These are phyloP conservation scores for Sungouiozyma ichnusensis DNA, from an alignment of 805 yeast species.

Conservation along the genomic window DNA sequence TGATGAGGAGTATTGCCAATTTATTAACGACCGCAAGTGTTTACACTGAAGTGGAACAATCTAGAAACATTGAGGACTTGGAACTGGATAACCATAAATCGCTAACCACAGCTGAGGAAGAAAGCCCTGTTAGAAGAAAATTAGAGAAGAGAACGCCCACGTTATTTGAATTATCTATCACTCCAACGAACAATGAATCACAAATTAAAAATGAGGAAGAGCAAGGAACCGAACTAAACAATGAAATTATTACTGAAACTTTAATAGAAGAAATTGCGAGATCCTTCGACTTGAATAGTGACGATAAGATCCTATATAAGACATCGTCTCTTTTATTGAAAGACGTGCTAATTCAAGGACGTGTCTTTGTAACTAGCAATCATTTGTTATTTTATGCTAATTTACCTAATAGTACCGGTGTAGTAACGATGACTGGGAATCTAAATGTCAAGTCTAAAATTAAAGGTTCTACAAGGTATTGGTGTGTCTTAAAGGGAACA, in stretches of 20 bases:
- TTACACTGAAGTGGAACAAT: constrained; percentile 31
- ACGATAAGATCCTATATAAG: constrained; percentile 49
- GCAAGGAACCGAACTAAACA: not conserved
- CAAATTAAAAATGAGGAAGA: constrained; percentile 1
- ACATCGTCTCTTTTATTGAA: constrained; percentile 71
- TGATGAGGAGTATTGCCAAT: constrained; percentile 44
- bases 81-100: constrained; percentile 11
- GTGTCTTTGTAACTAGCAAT: constrained; percentile 56
- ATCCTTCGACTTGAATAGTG: constrained; percentile 37
- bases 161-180: constrained; percentile 15
- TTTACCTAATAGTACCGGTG: constrained; percentile 46
- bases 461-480: constrained; percentile 37
- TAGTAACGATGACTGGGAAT: constrained; percentile 38
- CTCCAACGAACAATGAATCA: constrained; percentile 1
- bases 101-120: constrained; percentile 4
- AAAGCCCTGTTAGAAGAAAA: not conserved
- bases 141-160: constrained; percentile 10
- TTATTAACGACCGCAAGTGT: constrained; percentile 48
- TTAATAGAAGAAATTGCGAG: constrained; percentile 1
- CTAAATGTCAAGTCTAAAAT: constrained; percentile 33
- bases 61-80: constrained; percentile 13
- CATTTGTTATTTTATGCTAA: constrained; percentile 68
- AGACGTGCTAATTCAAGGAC: constrained; percentile 82
- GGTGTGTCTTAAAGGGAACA: constrained; percentile 70
- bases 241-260: not conserved